Base-by-base conservation (phyloP, 495 filamentous ascomycete species). In the Penicillium simplicissimum region DNA sequence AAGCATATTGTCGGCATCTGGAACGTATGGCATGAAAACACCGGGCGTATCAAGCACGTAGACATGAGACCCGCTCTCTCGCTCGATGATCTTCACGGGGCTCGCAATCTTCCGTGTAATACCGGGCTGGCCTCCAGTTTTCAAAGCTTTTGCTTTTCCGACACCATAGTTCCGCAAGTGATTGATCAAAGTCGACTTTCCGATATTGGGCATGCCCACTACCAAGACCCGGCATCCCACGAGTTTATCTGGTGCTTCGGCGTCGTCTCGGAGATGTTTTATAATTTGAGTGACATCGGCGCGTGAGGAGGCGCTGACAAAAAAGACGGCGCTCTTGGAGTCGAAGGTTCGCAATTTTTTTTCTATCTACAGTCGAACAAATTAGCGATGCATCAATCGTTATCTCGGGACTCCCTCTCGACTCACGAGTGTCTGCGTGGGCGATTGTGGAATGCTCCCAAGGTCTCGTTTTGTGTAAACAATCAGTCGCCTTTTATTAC, bases 171-270 rank as follows among this genome's bases (percentile, higher is more conserved):
- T 82, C 10, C 96, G 89, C 40, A 98, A 81, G 31, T 88, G 82
- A 73, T 98, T 98, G 25, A 98, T 86, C 14, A 98, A 80, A 0
- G 94, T 91, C 23, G 91, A 96, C 74, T 98, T 87, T 19, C 84
- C 95, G 0, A 95, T 90, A 74, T 98, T 98, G 7, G 95, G 95
- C 94, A 98, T 97, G 31, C 95, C 95, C 17, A 97, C 93, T 1
- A 98, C 85, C 71, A 98, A 82, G 56, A 91, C 84, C 28, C 92
- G 86, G 55, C 90, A 84, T 2, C 92, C 92, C 8, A 84, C 84
- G 8, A 93, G 73, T 35, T 81, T 84, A 63, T 85, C 74, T 3
- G 70, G 71, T 10, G 73, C 69, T 19, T 66, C 56, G 34, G 81
- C 76, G 58, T 82, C 76, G 35, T 77, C 63, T 59, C 82, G 79